Base-by-base conservation (phyloP, 2,329 filamentous ascomycete species). In the Capronia coronata region DNA sequence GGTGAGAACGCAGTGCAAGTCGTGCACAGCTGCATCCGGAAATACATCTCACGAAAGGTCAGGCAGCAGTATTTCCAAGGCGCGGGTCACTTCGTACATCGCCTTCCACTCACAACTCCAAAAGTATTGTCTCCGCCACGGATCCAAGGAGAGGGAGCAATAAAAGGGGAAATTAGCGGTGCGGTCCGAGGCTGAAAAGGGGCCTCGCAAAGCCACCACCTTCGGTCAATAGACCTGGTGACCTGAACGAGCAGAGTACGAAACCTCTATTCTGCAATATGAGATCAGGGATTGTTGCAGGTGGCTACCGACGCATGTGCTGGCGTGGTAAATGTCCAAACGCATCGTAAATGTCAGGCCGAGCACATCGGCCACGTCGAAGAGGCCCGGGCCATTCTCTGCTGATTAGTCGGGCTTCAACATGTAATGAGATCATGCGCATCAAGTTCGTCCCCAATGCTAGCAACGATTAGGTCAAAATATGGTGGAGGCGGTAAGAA, bases 391-490 rank as follows among this genome's bases (percentile, higher is more conserved):
- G 16, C 29, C 11, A 21, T 27, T 27, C 14, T n/a, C 10, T 13
- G 38, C 18, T 7, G n/a, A 37, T 7, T 18, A 11, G 30, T 29
- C 25, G 18, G 35, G 35, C 44, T 34, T 44, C 18, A 30, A 6
- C 23, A 23, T 38, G 32, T 48, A 16, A 53, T 56, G 50, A 53
- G 50, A 49, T 53, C 50, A 48, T 49, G 43, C 44, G 52, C 46
- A 25, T 51, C 39, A 42, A 35, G 23, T 42, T 29, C 44, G 25
- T 48, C 5, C 16, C 30, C 30, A n/a, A 34, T 35, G 34, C 18
- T 41, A 21, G 18, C 29, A 13, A 10, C 7, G n/a, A 21, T 23
- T 18, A 38, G 30, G 18, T 44, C 32, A 29, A 22, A 32, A 43
- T 32, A 47, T 34, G 37, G 43, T 46, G 41, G 38, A 41, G 29